Conservation (phyloP, 768 basidiomycete species). For the Kondoa malvinella region DNA sequence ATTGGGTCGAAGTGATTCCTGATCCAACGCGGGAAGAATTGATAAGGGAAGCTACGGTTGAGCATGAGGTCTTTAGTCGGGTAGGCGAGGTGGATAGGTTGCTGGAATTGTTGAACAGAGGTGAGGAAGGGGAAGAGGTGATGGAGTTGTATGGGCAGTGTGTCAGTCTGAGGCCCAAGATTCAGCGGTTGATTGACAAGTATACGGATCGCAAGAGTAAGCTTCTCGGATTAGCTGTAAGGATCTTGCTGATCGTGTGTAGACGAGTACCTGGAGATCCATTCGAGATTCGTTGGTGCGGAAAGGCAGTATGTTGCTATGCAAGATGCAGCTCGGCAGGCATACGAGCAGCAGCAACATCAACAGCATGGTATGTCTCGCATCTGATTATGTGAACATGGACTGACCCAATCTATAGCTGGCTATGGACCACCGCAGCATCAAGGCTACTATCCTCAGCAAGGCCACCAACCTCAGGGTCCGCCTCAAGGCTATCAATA, state of each 20-base stretch:
- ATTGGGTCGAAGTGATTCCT: slow-evolving; percentile 18
- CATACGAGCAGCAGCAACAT: slow-evolving; percentile 47
- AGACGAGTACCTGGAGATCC: slow-evolving; percentile 91
- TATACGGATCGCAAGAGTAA: slow-evolving; percentile 68
- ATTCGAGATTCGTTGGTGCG: slow-evolving; percentile 78
- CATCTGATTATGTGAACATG: background rate
- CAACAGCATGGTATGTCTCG: background rate
- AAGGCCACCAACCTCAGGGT: no score
- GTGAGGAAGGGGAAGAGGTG: slow-evolving; percentile 42
- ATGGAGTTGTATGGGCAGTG: slow-evolving; percentile 71
- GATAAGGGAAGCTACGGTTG: slow-evolving; percentile 54
- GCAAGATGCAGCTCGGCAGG: slow-evolving; percentile 75
- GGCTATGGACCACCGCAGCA: no score
- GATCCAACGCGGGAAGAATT: slow-evolving; percentile 12
- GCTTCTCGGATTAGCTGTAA: background rate
- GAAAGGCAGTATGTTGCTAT: slow-evolving; percentile 77
- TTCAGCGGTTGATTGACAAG: slow-evolving; percentile 90
- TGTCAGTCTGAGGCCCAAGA: slow-evolving; percentile 80
- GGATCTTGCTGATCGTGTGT: background rate
- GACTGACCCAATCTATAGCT: no score
- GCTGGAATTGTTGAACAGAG: slow-evolving; percentile 51
- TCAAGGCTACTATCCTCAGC: no score
- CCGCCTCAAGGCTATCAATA: background rate
- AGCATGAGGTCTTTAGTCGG: slow-evolving; percentile 72
- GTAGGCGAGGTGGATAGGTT: slow-evolving; percentile 69